Percentiles rank a stretch among this genome's conserved stretches.
Evolutionary conservation across 164 flowering plant species (phyloP).

Genomic region (Annona cherimola): DNA sequence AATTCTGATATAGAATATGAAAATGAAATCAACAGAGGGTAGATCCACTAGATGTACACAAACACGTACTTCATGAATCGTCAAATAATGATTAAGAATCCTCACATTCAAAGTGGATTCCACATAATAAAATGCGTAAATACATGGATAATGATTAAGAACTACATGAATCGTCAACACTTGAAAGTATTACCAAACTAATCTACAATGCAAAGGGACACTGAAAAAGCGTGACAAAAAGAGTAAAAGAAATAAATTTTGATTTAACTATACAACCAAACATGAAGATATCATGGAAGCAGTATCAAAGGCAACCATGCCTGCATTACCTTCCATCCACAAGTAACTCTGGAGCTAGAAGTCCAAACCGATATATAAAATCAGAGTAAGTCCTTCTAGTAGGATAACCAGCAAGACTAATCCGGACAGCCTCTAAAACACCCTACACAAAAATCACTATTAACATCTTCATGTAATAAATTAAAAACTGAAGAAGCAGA

Average conservation of each 20-base stretch:
- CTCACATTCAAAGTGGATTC: too few species aligned
- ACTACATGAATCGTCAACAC: neutral
- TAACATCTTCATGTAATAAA: neutral
- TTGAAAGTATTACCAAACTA: neutral
- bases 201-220: neutral
- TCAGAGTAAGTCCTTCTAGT: conserved; percentile 86
- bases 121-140: neutral
- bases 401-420: conserved; percentile 98
- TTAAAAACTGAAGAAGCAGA: neutral
- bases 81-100: too few species aligned
- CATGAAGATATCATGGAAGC: neutral
- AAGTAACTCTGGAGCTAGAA: conserved; percentile 54
- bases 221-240: neutral
- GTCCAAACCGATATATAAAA: conserved; percentile 92
- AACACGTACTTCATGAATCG: too few species aligned
- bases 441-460: conserved; percentile 43
- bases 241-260: neutral
- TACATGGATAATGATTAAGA: neutral
- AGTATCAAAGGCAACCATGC: neutral
- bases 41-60: too few species aligned
- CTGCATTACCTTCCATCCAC: conserved; percentile 62
- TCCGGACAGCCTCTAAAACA: conserved; percentile 98
- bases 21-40: too few species aligned
- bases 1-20: neutral
- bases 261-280: neutral